Evolutionary conservation across 208 protist species (phyloP), one percentile per base, ranked within the genome.

Genomic region (Acanthamoeba healyi): DNA sequence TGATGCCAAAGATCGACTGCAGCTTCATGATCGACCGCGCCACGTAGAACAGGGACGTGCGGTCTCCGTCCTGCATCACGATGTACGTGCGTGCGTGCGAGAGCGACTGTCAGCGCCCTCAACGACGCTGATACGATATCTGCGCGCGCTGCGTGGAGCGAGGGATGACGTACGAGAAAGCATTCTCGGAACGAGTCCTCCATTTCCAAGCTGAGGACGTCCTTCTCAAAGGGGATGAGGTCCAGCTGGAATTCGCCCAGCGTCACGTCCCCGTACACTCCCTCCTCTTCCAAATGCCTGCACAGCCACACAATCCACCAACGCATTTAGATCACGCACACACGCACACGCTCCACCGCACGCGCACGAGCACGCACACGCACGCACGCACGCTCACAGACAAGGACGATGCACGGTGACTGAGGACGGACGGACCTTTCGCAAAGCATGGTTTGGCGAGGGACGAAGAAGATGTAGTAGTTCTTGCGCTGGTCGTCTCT

Each of bases 201-300:
- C 26, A 97, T 40, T 10, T 98, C 96, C 2, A 98, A 29, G 29
- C 95, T 97, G 26, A 98, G 92, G 0, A 98, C 74, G 90, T 98
- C 97, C 17, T 96, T 92, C 56, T 98, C 97, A 34, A 97, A 95
- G 10, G 96, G 96, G 19, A 98, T 63, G 38, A 98, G 84, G 65
- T 97, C 96, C 17, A 97, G 34, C 44, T 94, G 89, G 74, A 40
- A 93, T 32, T 96, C 95, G 29, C 88, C 77, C n/a, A 95, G 77
- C 14, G 46, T 46, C 0, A 93, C 34, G 46, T 95, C 84, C 46
- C 49, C 79, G 58, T 88, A 92, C 29, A 92, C 51, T 2, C 94
- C 70, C 70, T 89, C 84, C 44, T 94, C 51, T 1, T 96, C 82
- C 32, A 77, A 19, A 40, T 88, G 79, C 32, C 49, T 56, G 40